Percentiles rank a stretch among this genome's conserved stretches.
Evolutionary conservation across 2,329 filamentous ascomycete species (phyloP).

Genomic region (Sporothrix sp.): DNA sequence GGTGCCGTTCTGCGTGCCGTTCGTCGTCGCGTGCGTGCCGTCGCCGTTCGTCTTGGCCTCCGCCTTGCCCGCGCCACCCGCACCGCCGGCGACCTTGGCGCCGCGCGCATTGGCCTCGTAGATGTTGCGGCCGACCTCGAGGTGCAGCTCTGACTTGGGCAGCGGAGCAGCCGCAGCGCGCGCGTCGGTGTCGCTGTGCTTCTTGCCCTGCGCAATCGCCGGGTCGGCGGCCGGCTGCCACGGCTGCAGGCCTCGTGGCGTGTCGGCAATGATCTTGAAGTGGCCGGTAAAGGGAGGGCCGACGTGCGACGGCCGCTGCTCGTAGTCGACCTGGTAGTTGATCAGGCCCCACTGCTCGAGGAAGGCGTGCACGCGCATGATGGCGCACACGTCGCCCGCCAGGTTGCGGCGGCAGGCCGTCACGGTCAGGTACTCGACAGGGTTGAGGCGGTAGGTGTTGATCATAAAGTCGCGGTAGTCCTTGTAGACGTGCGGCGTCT

Average conservation of each 20-base stretch:
- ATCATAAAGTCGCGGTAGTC: conserved; percentile 99
- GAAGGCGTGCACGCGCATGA: conserved; percentile 97
- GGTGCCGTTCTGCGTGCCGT: conserved; percentile 43
- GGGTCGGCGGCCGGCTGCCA: conserved; percentile 86
- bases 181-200: conserved; percentile 58
- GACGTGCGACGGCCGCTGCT: conserved; percentile 88
- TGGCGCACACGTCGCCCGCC: conserved; percentile 94
- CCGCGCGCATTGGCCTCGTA: conserved; percentile 86
- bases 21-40: conserved; percentile 41
- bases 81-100: conserved; percentile 41
- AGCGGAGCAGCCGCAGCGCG: conserved; percentile 56
- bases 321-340: conserved; percentile 97
- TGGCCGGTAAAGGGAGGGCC: conserved; percentile 95
- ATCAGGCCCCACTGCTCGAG: conserved; percentile 98
- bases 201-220: conserved; percentile 51
- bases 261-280: conserved; percentile 93
- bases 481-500: conserved; percentile 94
- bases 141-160: conserved; percentile 71
- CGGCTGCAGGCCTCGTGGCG: conserved; percentile 83
- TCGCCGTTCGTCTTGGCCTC: conserved; percentile 72
- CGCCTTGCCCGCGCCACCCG: conserved; percentile 39
- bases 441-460: conserved; percentile 95
- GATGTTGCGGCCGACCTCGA: conserved; percentile 90
- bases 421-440: conserved; percentile 90
- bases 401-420: conserved; percentile 92